phyloP scores from a whole-genome alignment of 1,139 yeast species.

The Candida sp. region DNA sequence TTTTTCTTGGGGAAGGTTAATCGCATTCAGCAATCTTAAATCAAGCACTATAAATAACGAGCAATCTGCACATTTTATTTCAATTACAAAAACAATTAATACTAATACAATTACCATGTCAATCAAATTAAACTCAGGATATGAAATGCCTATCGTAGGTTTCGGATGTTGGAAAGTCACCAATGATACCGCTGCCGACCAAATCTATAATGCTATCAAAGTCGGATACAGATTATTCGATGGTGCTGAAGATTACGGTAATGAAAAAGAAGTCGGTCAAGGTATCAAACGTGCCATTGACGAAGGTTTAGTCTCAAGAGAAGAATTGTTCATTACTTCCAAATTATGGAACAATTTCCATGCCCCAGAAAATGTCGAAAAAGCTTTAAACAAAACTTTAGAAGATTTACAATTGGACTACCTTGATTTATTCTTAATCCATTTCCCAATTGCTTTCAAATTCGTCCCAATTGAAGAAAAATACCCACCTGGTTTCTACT shows the following conservation, averaged over 20 bases:
- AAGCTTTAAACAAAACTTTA: constrained; percentile 62
- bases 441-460: constrained; percentile 77
- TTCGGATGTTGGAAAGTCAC: constrained; percentile 70
- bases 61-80: not conserved
- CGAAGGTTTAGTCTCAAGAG: constrained; percentile 68
- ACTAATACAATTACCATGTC: constrained; percentile 8
- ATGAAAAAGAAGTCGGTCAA: constrained; percentile 70
- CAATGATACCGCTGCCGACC: constrained; percentile 52
- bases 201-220: constrained; percentile 64
- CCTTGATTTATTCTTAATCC: constrained; percentile 72
- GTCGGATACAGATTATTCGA: constrained; percentile 73
- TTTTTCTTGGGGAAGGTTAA: no score
- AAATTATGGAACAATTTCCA: constrained; percentile 82
- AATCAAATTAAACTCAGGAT: constrained; percentile 56
- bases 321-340: constrained; percentile 71
- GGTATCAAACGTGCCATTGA: constrained; percentile 63
- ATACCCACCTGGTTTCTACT: constrained; percentile 74
- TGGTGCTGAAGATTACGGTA: constrained; percentile 78
- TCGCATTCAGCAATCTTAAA: no score
- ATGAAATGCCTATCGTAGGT: constrained; percentile 61
- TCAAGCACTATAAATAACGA: no score
- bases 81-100: not conserved
- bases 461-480: constrained; percentile 68
- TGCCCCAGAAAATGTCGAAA: constrained; percentile 55
- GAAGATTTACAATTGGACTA: constrained; percentile 64